Evolutionary conservation across 202 grass and related monocot species (phyloP), one percentile per base, ranked within the genome.

Genomic region (Alloteropsis angusta): DNA sequence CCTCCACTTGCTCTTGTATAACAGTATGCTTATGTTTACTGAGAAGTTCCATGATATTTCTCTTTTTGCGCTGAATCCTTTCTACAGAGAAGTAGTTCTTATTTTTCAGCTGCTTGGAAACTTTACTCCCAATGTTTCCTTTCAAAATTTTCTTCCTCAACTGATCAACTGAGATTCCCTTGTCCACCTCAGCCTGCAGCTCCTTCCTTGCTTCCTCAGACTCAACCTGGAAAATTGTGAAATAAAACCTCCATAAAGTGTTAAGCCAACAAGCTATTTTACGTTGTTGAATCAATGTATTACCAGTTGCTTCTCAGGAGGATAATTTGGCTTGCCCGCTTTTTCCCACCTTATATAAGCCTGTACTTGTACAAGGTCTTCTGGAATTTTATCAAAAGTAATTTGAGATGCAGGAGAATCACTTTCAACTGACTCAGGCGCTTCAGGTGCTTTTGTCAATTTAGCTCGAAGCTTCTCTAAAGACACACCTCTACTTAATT

Each of bases 321-420:
- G 6, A 85, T 97, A 93, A 71, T 97, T 93, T 88, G 94, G 94
- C 77, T 93, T 97, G 71, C 94, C 94, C 22, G 91, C 94, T 82
- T 90, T 88, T 61, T 97, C 94, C 94, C 94, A 97, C 80, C 94
- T 88, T 71, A 97, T 86, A 78, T 86, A 97, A 62, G 94, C 73
- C 60, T 93, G 94, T 34, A 93, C 87, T 81, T 93, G 94, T 60
- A 97, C 91, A 82, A 92, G 85, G 5, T 94, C 89, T 64, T 85
- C 82, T 54, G 94, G 89, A 66, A 94, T 28, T 83, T 83, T 84
- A 81, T 47, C 50, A 63, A 23, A 30, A 18, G 19, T 53, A 30
- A 17, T 79, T 83, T 75, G 48, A 72, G 78, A 82, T 74, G 45
- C 81, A 58, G 66, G 60, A 38, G 56, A 43, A 66, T 79, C 65